Percentiles rank a stretch among this genome's conserved stretches.
Evolutionary conservation across 495 filamentous ascomycete species (phyloP).

Genomic region (Tuber aestivum): DNA sequence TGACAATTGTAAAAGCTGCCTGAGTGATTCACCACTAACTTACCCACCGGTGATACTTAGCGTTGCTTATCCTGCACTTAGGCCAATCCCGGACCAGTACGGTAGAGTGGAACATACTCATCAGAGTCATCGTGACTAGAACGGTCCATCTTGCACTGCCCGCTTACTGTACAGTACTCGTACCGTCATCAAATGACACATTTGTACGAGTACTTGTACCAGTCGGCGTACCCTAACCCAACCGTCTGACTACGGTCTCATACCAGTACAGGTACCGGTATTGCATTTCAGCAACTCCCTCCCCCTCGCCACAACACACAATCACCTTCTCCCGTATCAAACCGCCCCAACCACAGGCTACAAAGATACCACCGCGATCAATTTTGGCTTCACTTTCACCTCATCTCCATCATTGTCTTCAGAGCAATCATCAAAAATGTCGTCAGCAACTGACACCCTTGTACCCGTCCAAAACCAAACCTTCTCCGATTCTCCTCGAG

Average conservation of each 20-base stretch:
- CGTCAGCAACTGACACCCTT: neutral
- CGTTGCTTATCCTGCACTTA: neutral
- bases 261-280: neutral
- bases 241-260: neutral
- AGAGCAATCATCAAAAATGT: neutral
- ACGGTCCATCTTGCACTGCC: neutral
- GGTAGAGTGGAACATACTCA: no score
- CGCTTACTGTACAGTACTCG: no score
- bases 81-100: neutral
- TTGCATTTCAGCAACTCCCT: neutral
- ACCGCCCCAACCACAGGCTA: neutral
- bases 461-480: conserved; percentile 6
- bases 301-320: neutral
- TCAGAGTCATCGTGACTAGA: neutral
- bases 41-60: neutral
- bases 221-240: neutral
- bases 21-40: neutral
- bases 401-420: neutral
- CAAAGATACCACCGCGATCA: neutral
- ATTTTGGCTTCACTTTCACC: neutral
- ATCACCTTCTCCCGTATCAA: neutral
- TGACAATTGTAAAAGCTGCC: neutral
- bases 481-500: conserved; percentile 9
- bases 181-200: neutral
- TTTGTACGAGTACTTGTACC: no score